Conservation (phyloP, 78 protist species). For the Dictyostelium purpureum region DNA sequence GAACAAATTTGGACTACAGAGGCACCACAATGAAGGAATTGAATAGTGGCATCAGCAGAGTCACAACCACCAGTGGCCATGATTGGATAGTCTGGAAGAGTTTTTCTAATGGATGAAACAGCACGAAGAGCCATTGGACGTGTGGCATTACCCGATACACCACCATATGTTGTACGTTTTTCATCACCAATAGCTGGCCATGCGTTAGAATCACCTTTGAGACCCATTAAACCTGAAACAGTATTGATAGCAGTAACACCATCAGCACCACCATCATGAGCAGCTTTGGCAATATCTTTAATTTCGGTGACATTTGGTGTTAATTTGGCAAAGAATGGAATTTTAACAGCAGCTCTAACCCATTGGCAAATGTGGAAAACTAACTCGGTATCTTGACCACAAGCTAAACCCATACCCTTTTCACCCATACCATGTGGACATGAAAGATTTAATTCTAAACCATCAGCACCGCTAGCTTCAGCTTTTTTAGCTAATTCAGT, state of each 20-base stretch:
- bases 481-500: conserved; percentile 87
- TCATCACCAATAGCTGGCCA: conserved; percentile 96
- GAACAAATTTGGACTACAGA: conserved; percentile 92
- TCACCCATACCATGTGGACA: conserved; percentile 98
- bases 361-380: conserved; percentile 92
- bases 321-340: conserved; percentile 97
- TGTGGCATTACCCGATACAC: conserved; percentile 95
- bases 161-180: conserved; percentile 95
- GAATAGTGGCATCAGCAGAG: conserved; percentile 90
- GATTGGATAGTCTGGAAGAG: conserved; percentile 89
- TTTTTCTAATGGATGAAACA: conserved; percentile 81
- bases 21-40: conserved; percentile 95
- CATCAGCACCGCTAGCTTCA: conserved; percentile 91
- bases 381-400: conserved; percentile 94
- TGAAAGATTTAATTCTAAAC: conserved; percentile 95
- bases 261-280: conserved; percentile 94
- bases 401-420: conserved; percentile 96
- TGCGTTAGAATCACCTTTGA: conserved; percentile 81
- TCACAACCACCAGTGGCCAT: conserved; percentile 95
- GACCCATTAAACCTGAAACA: conserved; percentile 89
- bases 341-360: conserved; percentile 83
- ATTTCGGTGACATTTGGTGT: conserved; percentile 97
- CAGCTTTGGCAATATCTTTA: conserved; percentile 91
- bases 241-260: conserved; percentile 97
- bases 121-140: conserved; percentile 96